Base-by-base conservation (phyloP, 2,329 filamentous ascomycete species). In the Mycogone perniciosa region DNA sequence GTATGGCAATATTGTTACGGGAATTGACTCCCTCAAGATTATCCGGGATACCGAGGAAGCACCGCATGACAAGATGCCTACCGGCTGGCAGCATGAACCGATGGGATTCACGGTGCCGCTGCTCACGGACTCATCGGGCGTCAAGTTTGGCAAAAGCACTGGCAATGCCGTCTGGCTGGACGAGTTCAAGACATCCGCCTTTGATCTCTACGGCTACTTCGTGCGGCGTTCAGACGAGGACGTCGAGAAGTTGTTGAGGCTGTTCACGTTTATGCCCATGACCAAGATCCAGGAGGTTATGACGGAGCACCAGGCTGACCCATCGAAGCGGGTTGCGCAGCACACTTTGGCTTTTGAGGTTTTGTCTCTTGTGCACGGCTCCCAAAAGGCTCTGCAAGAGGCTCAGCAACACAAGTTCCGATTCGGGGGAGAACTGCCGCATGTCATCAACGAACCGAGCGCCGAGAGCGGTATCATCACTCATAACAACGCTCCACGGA, bases 161-260 rank as follows among this genome's bases (percentile, higher is more conserved):
- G 92, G 91, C 29, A 97, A 97, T 66, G 91, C 92, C 2, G 71
- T 99, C 34, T 99, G 93, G 93, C 79, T 99, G 3, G 89, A 96
- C 66, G 76, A 77, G 48, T 83, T 85, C 60, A 80, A 89, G 79
- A 95, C 92, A 1, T 84, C 79, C 31, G 74, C 84, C 0, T 96
- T 92, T 62, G 89, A 97, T 52, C 76, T 97, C 1, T 97, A 97
- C 66, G 76, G 91, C 65, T 96, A 92, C 73, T 93, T 97, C 60
- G 76, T 96, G 56, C 82, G 89, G 46, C 85, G 86, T 0, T 76
- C 90, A 1, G 93, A 99, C 63, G 79, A 80, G 7, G 86, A 95
- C 48, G 82, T 97, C 4, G 87, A 90, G 67, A 79, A 76, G 31
- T 86, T 95, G 55, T 76, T 99, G 38, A 92, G 88, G 64, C 79